Percentiles rank a stretch among this genome's conserved stretches.
Evolutionary conservation across 306 rosid species (phyloP).

Genomic region (Leucaena leucocephala): DNA sequence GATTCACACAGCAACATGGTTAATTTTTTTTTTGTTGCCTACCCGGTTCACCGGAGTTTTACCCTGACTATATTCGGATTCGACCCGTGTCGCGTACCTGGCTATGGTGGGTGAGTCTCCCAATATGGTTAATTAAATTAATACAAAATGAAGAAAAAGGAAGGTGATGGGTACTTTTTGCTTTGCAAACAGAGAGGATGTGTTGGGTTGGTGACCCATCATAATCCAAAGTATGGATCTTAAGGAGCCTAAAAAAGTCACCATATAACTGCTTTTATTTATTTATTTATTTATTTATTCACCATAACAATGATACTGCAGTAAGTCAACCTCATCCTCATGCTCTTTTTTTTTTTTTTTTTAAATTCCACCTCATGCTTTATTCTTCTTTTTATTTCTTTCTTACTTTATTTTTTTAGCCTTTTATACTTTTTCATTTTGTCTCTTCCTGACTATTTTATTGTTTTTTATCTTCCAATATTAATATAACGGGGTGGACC

Average conservation of each 20-base stretch:
- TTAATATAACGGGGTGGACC: too few species aligned
- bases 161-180: not conserved
- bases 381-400: not conserved
- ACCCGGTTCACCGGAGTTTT: too few species aligned
- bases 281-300: not conserved
- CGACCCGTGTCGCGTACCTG: too few species aligned
- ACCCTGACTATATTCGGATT: too few species aligned
- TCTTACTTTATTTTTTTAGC: not conserved
- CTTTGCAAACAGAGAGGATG: not conserved
- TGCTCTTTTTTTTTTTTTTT: not conserved
- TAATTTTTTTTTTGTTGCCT: too few species aligned
- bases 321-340: not conserved
- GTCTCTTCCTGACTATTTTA: too few species aligned
- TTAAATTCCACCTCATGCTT: too few species aligned
- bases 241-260: not conserved
- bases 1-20: too few species aligned
- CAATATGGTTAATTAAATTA: too few species aligned
- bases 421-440: too few species aligned
- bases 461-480: too few species aligned
- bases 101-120: too few species aligned
- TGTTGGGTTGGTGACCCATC: conserved; percentile 7
- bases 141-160: not conserved
- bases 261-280: not conserved
- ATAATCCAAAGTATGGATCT: not conserved
- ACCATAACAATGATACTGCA: not conserved